Base-by-base conservation (phyloP, 805 yeast species). In the Candida khao-thaluensis region DNA sequence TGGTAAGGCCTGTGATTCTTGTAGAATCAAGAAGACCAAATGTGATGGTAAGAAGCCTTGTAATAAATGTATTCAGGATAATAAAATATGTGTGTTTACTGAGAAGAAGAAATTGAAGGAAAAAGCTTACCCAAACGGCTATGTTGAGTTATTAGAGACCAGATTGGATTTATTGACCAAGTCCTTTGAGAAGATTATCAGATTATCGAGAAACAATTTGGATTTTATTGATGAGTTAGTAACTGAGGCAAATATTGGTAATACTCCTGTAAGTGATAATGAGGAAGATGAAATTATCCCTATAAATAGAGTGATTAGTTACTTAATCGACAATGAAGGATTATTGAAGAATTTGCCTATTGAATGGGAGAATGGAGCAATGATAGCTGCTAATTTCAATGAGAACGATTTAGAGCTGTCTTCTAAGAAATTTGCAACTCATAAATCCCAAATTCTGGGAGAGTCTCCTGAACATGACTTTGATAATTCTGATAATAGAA, bases 11-110 rank as follows among this genome's bases (percentile, higher is more conserved):
- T 79, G 85, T 47, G 83, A 79, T 51, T 71, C 75, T 37, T 79
- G 85, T 53, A 62, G 85, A 30, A 65, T 78, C 40, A 79, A 78
- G 51, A 79, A 79, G 59, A 78, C 82, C 4, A 79, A 78, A 45
- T 79, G 85, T 54, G 79, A 77, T 42, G 85, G 85, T 15, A 69
- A 70, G 35, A 75, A 75, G 45, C 84, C 85, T 1, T 79, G 85
- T 48, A 69, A 71, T 25, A 67, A 76, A 39, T 79, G 85, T 51
- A 53, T 66, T 7, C 59, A 66, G 7, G 82, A 77, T 47, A 79
- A 79, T 56, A 77, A 76, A 52, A 67, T 78, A 22, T 79, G 85
- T 54, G 72, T 77, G 2, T 79, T 76, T 51, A 72, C 79, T 2
- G 81, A 79, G 44, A 68, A 78, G 51, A 73, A 70, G 53, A 73